Evolutionary conservation across 768 basidiomycete species (phyloP).

Genomic region (Boletus tylopilopsis): DNA sequence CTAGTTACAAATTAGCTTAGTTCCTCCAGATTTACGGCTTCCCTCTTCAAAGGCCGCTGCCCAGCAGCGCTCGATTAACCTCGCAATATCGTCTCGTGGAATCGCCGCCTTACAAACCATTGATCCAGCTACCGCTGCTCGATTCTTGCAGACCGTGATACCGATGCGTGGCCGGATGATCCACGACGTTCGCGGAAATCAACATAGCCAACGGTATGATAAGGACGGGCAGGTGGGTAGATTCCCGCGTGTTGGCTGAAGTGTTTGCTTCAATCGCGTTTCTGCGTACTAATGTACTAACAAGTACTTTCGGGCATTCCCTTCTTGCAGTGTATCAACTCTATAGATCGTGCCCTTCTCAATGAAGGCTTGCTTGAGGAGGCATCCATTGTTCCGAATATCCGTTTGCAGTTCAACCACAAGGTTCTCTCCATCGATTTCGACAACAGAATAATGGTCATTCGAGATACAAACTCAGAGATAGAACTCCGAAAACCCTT

Average conservation of each 20-base stretch:
- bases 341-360: slow-evolving; percentile 83
- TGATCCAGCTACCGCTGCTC: slow-evolving; percentile 62
- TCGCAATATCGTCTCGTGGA: slow-evolving; percentile 92
- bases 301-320: slow-evolving; percentile 21
- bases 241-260: slow-evolving; percentile 16
- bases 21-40: slow-evolving; percentile 63
- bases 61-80: slow-evolving; percentile 89
- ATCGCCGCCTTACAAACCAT: slow-evolving; percentile 83
- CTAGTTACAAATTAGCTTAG: slow-evolving; percentile 11
- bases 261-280: slow-evolving; percentile 16
- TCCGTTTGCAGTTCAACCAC: slow-evolving; percentile 74
- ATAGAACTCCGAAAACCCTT: slow-evolving; percentile 50
- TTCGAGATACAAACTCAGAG: slow-evolving; percentile 44
- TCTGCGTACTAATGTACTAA: slow-evolving; percentile 15
- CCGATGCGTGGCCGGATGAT: slow-evolving; percentile 98
- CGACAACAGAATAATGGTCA: slow-evolving; percentile 51
- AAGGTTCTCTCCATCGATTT: slow-evolving; percentile 80
- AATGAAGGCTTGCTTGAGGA: slow-evolving; percentile 84
- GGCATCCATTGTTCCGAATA: slow-evolving; percentile 55
- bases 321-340: slow-evolving; percentile 79
- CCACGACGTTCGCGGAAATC: slow-evolving; percentile 67
- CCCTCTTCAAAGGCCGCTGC: slow-evolving; percentile 60
- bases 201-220: slow-evolving; percentile 86
- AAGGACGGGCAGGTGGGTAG: slow-evolving; percentile 75
- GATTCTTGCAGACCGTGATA: slow-evolving; percentile 76